Evolutionary conservation across 345 rosid genomes (phyloP).

Genomic region (Hibiscus tridactylites): DNA sequence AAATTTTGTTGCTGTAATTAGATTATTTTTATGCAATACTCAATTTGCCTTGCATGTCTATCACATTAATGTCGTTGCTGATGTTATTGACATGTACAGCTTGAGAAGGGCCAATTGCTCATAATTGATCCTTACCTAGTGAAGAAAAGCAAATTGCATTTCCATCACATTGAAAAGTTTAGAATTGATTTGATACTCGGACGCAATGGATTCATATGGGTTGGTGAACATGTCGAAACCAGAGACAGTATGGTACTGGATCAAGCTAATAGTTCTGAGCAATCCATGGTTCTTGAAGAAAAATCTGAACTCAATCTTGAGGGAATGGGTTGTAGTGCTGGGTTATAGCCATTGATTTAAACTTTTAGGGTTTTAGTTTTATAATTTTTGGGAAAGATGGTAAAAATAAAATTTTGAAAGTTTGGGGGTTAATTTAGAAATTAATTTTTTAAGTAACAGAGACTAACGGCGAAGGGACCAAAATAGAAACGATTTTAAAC

Average conservation of each 20-base stretch:
- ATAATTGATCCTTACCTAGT: constrained; percentile 67
- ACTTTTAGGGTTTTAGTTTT: no score
- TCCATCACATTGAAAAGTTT: constrained; percentile 56
- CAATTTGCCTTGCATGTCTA: background rate
- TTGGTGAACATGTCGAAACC: constrained; percentile 69
- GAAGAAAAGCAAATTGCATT: constrained; percentile 79
- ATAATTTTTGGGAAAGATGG: no score
- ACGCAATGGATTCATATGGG: constrained; percentile 88
- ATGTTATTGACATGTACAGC: constrained; percentile 34
- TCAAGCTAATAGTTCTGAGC: constrained; percentile 35
- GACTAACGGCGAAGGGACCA: no score
- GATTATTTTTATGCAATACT: background rate
- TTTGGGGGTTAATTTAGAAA: no score
- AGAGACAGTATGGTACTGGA: constrained; percentile 47
- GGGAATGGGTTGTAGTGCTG: no score
- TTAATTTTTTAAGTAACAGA: no score
- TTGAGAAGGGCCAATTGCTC: constrained; percentile 76
- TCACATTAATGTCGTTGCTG: background rate
- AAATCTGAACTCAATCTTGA: no score
- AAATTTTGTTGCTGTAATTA: background rate
- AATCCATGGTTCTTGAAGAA: constrained; percentile 23
- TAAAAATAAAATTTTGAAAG: no score
- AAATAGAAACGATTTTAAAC: no score
- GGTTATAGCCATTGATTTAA: no score
- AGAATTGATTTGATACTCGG: constrained; percentile 81